Percentiles rank a stretch among this genome's conserved stretches.
These are phyloP conservation scores for Phytophthora lateralis DNA, from an alignment of 352 stramenopile species.

Conservation along the genomic window DNA sequence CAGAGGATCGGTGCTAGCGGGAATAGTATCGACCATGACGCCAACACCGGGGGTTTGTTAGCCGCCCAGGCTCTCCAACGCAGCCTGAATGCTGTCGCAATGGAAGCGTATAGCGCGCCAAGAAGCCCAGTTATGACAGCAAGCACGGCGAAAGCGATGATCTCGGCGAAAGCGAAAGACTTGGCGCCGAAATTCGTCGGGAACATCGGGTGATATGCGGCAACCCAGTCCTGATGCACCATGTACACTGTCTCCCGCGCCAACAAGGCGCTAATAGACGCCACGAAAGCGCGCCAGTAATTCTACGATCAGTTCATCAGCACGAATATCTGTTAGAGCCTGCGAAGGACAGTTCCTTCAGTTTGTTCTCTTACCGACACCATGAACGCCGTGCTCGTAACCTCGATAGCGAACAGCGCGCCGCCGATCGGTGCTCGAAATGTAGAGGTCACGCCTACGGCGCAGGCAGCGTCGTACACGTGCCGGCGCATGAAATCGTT, in stretches of 20 bases:
- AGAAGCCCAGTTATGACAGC: constrained; percentile 54
- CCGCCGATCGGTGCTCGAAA: constrained; percentile 91
- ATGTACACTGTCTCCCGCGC: constrained; percentile 47
- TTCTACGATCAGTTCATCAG: constrained; percentile 27
- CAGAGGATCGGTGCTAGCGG: constrained; percentile 45
- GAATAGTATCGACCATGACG: constrained; percentile 36
- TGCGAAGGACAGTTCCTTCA: neutral
- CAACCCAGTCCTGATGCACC: constrained; percentile 45
- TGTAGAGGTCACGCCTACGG: constrained; percentile 86
- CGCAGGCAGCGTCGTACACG: constrained; percentile 88
- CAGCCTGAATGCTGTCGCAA: constrained; percentile 43
- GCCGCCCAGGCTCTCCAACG: constrained; percentile 40
- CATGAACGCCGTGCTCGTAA: constrained; percentile 80
- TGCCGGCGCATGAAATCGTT: constrained; percentile 76
- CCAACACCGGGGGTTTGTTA: constrained; percentile 19
- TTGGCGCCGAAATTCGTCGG: constrained; percentile 45
- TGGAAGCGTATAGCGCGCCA: constrained; percentile 53
- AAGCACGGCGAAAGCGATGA: constrained; percentile 54
- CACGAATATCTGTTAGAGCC: neutral
- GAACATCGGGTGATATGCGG: constrained; percentile 54
- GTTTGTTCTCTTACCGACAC: constrained; percentile 34
- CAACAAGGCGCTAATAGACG: constrained; percentile 59
- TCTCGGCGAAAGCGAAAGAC: constrained; percentile 56
- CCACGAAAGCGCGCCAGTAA: constrained; percentile 73
- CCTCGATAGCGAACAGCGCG: constrained; percentile 92